Evolutionary conservation across 169 alveolate genomes (phyloP).

Genomic region (Plasmodium relictum): DNA sequence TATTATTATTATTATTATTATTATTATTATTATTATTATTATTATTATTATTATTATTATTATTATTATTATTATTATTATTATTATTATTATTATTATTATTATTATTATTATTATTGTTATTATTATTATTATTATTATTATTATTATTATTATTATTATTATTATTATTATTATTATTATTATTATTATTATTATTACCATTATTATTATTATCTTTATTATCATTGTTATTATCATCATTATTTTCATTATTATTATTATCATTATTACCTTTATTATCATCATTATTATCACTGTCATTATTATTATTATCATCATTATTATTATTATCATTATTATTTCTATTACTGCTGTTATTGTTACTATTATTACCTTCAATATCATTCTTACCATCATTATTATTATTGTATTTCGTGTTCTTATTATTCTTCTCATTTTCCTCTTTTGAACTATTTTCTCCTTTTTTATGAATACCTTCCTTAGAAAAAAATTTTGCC

Average conservation of each 20-base stretch:
- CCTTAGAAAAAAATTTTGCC: constrained; percentile 14
- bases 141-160: background rate
- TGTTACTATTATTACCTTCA: background rate
- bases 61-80: background rate
- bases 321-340: background rate
- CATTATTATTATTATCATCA: background rate
- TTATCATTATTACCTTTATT: background rate
- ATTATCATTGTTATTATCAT: background rate
- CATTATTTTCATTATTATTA: background rate
- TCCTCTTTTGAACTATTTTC: constrained; percentile 2
- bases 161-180: background rate
- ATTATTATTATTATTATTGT: constrained; percentile 14
- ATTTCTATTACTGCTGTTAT: background rate
- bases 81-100: constrained; percentile 18
- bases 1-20: background rate
- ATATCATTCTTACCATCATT: background rate
- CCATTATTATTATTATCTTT: constrained; percentile 16
- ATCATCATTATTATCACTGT: background rate
- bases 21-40: background rate
- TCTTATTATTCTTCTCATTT: background rate
- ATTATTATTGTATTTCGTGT: background rate
- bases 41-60: background rate
- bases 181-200: background rate
- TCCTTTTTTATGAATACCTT: constrained; percentile 10
- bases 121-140: constrained; percentile 11